Evolutionary conservation across 129 eudicot species (phyloP).

Genomic region (Apium graveolens): DNA sequence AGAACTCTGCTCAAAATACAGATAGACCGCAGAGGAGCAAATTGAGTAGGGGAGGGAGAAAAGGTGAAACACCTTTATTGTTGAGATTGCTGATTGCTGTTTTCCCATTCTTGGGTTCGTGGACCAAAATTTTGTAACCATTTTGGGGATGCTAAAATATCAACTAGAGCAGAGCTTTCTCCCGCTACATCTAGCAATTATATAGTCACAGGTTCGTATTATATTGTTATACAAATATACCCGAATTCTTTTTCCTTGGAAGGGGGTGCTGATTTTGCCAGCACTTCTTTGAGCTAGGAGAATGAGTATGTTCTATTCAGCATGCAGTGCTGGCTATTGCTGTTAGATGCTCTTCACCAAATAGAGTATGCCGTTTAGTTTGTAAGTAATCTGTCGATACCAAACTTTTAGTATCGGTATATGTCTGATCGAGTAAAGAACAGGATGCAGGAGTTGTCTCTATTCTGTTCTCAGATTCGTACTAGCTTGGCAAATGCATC

Average conservation of each 20-base stretch:
- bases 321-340: not conserved
- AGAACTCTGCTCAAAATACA: conserved; percentile 1
- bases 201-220: not conserved
- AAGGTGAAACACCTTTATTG: conserved; percentile 47
- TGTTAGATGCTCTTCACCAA: not conserved
- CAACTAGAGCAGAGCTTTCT: not conserved
- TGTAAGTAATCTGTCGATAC: not conserved
- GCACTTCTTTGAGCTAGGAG: not conserved
- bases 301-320: not conserved
- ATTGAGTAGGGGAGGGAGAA: conserved; percentile 26
- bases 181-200: not conserved
- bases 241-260: not conserved
- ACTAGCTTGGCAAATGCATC: not conserved
- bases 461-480: not conserved
- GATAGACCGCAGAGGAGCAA: conserved; percentile 23
- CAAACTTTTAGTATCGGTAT: not conserved
- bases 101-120: conserved; percentile 76
- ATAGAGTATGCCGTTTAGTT: not conserved
- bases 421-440: not conserved
- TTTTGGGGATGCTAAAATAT: not conserved
- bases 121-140: conserved; percentile 44
- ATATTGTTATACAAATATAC: not conserved
- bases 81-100: conserved; percentile 60
- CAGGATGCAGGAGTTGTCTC: not conserved
- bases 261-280: not conserved